Evolutionary conservation across 1,284 basidiomycete species (phyloP).

Genomic region (Phylloporus gajari): DNA sequence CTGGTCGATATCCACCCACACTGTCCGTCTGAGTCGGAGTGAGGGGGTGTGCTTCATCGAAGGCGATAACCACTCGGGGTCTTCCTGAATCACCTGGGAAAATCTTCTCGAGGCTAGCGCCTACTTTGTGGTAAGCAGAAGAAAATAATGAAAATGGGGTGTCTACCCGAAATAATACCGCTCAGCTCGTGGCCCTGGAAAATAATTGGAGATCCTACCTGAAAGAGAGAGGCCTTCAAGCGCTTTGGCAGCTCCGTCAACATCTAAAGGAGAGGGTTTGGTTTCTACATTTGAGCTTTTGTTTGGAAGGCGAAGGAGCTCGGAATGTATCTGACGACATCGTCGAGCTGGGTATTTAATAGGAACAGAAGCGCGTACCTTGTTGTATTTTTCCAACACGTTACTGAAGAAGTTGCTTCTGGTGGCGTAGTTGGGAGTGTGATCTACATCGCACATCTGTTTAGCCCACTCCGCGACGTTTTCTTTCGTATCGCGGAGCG

Average conservation of each 20-base stretch:
- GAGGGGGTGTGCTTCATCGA: no score
- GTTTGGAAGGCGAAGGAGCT: not conserved
- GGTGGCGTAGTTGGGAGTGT: not conserved
- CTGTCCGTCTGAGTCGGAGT: no score
- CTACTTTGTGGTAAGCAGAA: not conserved
- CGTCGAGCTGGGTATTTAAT: not conserved
- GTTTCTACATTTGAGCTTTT: not conserved
- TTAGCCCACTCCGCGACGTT: not conserved
- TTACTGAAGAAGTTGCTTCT: conserved; percentile 3
- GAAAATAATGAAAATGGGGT: not conserved
- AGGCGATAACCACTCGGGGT: no score
- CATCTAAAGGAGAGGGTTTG: not conserved
- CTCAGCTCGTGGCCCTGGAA: not conserved
- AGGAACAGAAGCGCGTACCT: conserved; percentile 1
- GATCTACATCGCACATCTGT: conserved; percentile 4
- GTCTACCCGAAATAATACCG: not conserved
- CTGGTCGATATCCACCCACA: no score
- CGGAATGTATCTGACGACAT: not conserved
- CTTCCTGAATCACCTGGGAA: not conserved
- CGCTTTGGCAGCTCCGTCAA: not conserved
- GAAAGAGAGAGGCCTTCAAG: not conserved
- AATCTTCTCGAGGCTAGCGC: not conserved
- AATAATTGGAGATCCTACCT: not conserved
- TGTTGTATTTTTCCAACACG: not conserved
- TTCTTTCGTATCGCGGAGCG: not conserved